Base-by-base conservation (phyloP, 106 monocot genomes). In the Dendrobium officinale region DNA sequence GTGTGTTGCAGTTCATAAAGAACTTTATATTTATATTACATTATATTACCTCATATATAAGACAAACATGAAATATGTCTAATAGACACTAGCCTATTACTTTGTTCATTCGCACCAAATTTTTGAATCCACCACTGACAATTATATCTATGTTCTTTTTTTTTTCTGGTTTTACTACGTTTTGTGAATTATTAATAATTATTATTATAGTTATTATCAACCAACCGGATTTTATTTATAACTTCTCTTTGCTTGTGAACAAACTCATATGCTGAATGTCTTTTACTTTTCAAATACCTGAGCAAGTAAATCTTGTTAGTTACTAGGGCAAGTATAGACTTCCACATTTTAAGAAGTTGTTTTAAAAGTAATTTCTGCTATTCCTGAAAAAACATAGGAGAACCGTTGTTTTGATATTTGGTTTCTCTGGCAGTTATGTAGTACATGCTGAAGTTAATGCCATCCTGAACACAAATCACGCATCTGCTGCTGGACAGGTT, bases 361-460 rank as follows among this genome's bases (percentile, higher is more conserved):
- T 70, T 17, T 70, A 2, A 43, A 51, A 13, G 42, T 19, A 44
- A 74, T 20, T 3, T 74, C 22, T 10, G 17, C 44, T 74, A 31
- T 74, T 74, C 74, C 19, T 3, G 6, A 44, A 17, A 43, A 43
- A 42, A 49, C 47, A 45, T 42, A 75, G 42, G 31, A 13, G 42
- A 75, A 37, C 3, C 80, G 16, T 47, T 37, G 55, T 80, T 42
- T 42, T 7, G 29, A 48, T 89, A 24, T 73, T 81, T 74, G 45
- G 42, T 16, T 61, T 80, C 33, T 81, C 45, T 81, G 83, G 64
- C 88, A 96, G 96, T 47, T 96, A 91, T 83, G 96, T 93, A 16
- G 93, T 93, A 49, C 96, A 96, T 90, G 96, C 96, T 81, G 96
- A 96, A 85, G 91, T 96, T 67, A 96, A 96, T 85, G 93, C 96